phyloP scores from a whole-genome alignment of 768 basidiomycete species.

The Russula virescens region DNA sequence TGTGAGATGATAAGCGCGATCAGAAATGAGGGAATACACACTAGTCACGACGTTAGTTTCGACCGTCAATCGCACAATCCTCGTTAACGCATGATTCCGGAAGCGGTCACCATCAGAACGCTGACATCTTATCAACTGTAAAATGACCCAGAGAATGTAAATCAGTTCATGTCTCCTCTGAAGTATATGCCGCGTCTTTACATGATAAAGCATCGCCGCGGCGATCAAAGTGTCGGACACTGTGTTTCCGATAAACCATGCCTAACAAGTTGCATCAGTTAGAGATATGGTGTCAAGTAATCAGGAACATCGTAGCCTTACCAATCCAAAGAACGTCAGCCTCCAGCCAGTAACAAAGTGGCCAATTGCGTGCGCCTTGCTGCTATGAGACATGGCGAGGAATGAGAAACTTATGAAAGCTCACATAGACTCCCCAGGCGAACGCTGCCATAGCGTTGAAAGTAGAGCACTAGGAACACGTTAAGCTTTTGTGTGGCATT shows the following conservation, averaged over 20 bases:
- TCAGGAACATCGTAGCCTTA: not conserved
- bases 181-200: not conserved
- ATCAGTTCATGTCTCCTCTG: not conserved
- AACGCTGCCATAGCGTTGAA: not conserved
- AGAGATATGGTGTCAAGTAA: no score
- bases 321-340: not conserved
- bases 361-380: not conserved
- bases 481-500: not conserved
- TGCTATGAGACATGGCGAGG: not conserved
- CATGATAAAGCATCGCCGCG: not conserved
- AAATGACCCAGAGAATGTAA: not conserved
- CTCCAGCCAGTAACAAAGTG: not conserved
- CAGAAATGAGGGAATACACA: not conserved
- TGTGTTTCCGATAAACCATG: not conserved
- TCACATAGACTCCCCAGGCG: not conserved
- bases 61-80: slow-evolving; percentile 1
- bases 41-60: slow-evolving; percentile 14
- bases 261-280: not conserved
- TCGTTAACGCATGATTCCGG: not conserved
- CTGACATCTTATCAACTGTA: not conserved
- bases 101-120: not conserved
- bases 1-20: not conserved
- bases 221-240: not conserved
- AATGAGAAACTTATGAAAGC: not conserved
- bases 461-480: not conserved